These are phyloP conservation scores for Chlorella vulgaris DNA, from an alignment of 139 green algal genomes.

Conservation along the genomic window DNA sequence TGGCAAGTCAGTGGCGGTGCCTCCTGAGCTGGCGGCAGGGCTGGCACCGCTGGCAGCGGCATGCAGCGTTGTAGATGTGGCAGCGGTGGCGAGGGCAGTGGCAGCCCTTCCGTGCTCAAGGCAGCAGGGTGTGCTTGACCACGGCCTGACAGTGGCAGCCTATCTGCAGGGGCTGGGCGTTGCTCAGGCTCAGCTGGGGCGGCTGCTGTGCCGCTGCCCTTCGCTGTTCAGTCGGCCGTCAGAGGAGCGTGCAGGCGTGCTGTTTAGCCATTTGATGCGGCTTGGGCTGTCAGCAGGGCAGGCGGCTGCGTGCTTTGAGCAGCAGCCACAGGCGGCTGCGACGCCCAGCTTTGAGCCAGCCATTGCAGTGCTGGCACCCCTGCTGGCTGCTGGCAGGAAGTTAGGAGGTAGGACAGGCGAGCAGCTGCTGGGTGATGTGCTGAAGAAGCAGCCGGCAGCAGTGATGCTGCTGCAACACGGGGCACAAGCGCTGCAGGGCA, in stretches of 20 bases:
- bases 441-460: background rate
- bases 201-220: background rate
- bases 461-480: background rate
- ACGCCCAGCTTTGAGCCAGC: slow-evolving; percentile 11
- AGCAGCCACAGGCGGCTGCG: background rate
- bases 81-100: background rate
- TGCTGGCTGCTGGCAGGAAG: slow-evolving; percentile 1
- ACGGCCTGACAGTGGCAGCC: background rate
- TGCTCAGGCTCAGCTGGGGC: background rate
- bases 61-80: background rate
- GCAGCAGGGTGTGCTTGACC: background rate
- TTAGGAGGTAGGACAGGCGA: background rate
- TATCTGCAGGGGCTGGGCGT: background rate
- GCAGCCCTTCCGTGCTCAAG: background rate
- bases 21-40: background rate
- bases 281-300: background rate
- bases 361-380: background rate
- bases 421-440: slow-evolving; percentile 6
- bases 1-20: background rate
- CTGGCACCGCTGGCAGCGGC: background rate
- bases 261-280: background rate
- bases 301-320: slow-evolving; percentile 2
- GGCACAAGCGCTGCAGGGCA: background rate
- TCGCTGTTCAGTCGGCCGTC: background rate
- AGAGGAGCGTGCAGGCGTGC: background rate